Conservation (phyloP, 768 basidiomycete genomes). For the Lentinula sp. region DNA sequence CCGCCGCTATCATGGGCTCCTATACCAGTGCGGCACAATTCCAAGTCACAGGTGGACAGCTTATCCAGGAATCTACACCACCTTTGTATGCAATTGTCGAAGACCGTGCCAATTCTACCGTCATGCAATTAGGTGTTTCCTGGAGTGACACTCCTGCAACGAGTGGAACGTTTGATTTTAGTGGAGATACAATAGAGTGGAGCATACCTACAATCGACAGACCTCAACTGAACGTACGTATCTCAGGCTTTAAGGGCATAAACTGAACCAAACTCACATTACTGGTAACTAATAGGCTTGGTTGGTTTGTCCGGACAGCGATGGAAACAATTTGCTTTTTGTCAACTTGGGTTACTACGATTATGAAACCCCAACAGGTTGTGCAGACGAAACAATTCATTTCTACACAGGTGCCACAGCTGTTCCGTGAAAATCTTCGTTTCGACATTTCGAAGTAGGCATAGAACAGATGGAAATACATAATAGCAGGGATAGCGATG, state of each 20-base stretch:
- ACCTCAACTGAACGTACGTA: conserved; percentile 45
- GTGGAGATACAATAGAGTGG: conserved; percentile 58
- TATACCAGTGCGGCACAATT: conserved; percentile 51
- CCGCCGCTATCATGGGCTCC: conserved; percentile 45
- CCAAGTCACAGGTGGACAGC: conserved; percentile 48
- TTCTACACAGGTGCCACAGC: conserved; percentile 3
- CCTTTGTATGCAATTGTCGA: conserved; percentile 47
- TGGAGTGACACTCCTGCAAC: conserved; percentile 44
- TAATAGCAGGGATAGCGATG: not conserved
- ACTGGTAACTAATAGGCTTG: conserved; percentile 27
- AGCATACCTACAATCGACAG: conserved; percentile 40
- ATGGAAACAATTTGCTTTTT: conserved; percentile 16
- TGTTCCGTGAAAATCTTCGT: not conserved
- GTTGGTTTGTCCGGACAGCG: conserved; percentile 44
- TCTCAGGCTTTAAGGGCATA: not conserved
- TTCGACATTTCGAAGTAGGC: not conserved
- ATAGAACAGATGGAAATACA: not conserved
- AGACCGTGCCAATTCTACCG: conserved; percentile 35
- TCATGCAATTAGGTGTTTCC: conserved; percentile 40
- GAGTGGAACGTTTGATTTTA: conserved; percentile 45
- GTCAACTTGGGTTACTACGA: not conserved
- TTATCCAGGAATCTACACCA: conserved; percentile 41
- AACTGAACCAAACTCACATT: not conserved
- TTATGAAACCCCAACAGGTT: conserved; percentile 47
- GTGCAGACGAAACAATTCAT: conserved; percentile 35